phyloP scores from a whole-genome alignment of 306 rosid species.

The Gynostemma pentaphyllum region DNA sequence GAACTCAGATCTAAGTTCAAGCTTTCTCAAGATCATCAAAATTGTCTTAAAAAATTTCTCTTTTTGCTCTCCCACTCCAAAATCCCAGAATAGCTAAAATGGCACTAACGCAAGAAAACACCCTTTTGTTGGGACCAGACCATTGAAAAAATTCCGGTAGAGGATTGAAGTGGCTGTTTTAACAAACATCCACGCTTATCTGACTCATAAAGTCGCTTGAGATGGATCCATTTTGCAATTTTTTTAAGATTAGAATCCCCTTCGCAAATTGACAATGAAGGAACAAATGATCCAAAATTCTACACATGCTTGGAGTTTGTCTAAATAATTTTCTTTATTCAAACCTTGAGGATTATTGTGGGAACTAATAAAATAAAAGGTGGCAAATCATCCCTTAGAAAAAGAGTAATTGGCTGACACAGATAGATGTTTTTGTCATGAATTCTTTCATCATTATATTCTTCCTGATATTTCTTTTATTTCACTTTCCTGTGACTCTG shows the following conservation, averaged over 20 bases:
- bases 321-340: neutral
- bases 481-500: neutral
- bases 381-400: neutral
- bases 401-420: no score
- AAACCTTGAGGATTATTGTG: neutral
- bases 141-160: no score
- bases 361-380: neutral
- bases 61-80: neutral
- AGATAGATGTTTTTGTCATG: neutral
- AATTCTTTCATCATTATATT: neutral
- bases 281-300: no score
- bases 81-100: no score
- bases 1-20: neutral
- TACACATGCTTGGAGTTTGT: neutral
- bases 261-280: no score
- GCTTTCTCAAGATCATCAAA: neutral
- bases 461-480: neutral
- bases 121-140: no score
- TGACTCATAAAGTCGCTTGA: no score
- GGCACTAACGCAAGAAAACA: neutral
- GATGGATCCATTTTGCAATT: no score
- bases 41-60: neutral
- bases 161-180: no score
- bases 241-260: no score
- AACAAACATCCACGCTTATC: no score